Conservation (phyloP, 192 early-diverging fungal genomes). For the Dimargaris cristalligena region DNA sequence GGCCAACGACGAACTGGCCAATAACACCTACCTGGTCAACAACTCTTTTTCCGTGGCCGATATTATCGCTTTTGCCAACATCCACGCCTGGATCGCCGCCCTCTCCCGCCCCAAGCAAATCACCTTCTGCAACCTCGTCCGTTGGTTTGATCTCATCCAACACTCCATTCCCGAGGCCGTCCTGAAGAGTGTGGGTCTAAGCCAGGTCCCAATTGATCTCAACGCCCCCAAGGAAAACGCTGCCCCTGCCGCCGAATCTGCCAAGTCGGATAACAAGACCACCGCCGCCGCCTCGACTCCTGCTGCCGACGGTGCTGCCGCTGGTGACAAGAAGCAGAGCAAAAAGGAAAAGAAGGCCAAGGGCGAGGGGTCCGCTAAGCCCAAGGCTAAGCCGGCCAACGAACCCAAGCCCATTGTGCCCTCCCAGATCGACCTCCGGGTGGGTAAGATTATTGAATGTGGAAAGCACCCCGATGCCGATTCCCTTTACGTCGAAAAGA, state of each 20-base stretch:
- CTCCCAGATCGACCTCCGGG: constrained; percentile 82
- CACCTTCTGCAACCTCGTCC: constrained; percentile 37
- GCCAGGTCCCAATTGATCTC: constrained; percentile 32
- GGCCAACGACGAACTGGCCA: constrained; percentile 45
- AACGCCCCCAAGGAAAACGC: constrained; percentile 33
- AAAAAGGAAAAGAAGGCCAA: constrained; percentile 40
- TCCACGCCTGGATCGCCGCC: constrained; percentile 34
- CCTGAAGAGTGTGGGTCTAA: constrained; percentile 27
- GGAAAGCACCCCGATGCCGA: constrained; percentile 93
- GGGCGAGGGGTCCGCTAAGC: constrained; percentile 19
- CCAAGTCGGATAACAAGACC: too few species aligned
- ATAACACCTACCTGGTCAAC: constrained; percentile 43
- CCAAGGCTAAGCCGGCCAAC: constrained; percentile 26
- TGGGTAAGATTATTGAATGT: constrained; percentile 70
- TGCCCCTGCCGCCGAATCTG: constrained; percentile 11
- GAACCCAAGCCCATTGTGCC: constrained; percentile 31
- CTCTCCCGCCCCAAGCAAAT: constrained; percentile 39
- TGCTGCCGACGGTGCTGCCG: constrained; percentile 16
- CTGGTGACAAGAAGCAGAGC: constrained; percentile 25
- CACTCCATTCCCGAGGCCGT: constrained; percentile 31
- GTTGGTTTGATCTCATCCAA: constrained; percentile 72
- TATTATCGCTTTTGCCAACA: constrained; percentile 44
- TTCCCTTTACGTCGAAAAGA: constrained; percentile 87
- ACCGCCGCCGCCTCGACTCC: constrained; percentile 11
- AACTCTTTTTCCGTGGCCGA: constrained; percentile 49